Base-by-base conservation (phyloP, 805 yeast species). In the Cyberlindnera xishuangbannaensis region DNA sequence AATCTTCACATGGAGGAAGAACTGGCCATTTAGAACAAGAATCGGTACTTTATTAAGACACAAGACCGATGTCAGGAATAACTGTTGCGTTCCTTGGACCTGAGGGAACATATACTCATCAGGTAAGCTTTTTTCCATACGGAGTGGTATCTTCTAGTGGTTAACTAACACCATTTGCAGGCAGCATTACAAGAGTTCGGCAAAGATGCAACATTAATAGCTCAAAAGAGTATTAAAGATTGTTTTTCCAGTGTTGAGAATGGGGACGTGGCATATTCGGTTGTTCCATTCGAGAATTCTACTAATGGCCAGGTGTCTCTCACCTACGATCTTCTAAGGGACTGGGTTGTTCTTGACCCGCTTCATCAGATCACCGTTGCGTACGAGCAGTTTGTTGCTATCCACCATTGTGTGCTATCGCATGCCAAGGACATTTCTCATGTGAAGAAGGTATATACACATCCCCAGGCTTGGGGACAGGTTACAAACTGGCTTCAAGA, bases 391-490 rank as follows among this genome's bases (percentile, higher is more conserved):
- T 81, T 76, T 50, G 97, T 90, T 2, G 56, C 81, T 1, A 84
- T 90, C 39, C 80, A 77, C 37, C 97, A 92, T 61, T 80, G 81
- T 54, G 64, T 90, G 24, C 62, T 78, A 40, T 59, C 78, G 5
- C 62, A 55, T 42, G 67, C 72, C 7, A 47, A 51, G 28, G 65
- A 64, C 21, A 44, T 80, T 4, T 43, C 55, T 1, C 54, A 66
- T 11, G 69, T 87, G 32, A 58, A 53, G 12, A 71, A 67, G 20
- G 70, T 90, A 14, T 84, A 83, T 60, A 83, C 96, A 4, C 98
- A 90, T 58, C 97, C 98, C 2, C 98, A 90, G 56, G 98, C 88
- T 0, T 90, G 98, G 98, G 94, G 96, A 8, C 98, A 90, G 55
- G 79, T 84, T 31, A 62, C 69, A 3, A 55, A 62, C 15, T 92